Percentiles rank a stretch among this genome's conserved stretches.
These are phyloP conservation scores for Arthrinium puccinioides DNA, from an alignment of 2,329 filamentous ascomycete genomes.

Conservation along the genomic window DNA sequence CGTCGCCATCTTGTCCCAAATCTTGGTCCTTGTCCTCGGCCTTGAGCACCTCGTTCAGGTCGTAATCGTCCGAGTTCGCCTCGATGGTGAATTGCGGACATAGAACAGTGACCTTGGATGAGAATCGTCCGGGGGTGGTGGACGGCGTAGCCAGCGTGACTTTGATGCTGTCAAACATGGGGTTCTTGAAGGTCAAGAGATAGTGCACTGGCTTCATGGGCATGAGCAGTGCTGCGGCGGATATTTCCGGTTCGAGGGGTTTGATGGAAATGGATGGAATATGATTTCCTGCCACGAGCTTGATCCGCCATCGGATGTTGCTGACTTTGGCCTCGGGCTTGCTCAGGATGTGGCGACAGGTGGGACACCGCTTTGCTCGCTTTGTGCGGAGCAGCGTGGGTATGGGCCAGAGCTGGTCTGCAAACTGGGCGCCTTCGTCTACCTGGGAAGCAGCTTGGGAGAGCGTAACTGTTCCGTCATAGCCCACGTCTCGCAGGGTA, in stretches of 20 bases:
- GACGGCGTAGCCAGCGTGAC: conserved; percentile 82
- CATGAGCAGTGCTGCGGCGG: conserved; percentile 28
- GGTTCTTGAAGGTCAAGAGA: conserved; percentile 85
- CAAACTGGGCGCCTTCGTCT: conserved; percentile 52
- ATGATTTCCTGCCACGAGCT: conserved; percentile 79
- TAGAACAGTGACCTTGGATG: conserved; percentile 78
- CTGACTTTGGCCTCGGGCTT: conserved; percentile 89
- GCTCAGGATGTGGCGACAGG: conserved; percentile 89
- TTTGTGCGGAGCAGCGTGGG: conserved; percentile 83
- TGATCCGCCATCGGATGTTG: conserved; percentile 87
- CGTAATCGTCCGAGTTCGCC: conserved; percentile 80
- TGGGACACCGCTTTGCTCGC: conserved; percentile 84
- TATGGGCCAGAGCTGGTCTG: conserved; percentile 70
- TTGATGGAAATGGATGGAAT: conserved; percentile 76
- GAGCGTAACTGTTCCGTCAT: conserved; percentile 51
- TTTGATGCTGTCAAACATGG: conserved; percentile 83
- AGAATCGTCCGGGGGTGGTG: conserved; percentile 68
- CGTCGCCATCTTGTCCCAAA: conserved; percentile 28
- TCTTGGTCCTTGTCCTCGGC: conserved; percentile 31
- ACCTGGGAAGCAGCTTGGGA: conserved; percentile 41
- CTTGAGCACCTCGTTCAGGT: conserved; percentile 80
- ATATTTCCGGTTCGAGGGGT: conserved; percentile 27
- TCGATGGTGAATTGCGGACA: conserved; percentile 93
- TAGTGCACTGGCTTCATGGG: conserved; percentile 64
- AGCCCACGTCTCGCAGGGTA: conserved; percentile 51